Base-by-base conservation (phyloP, 2,329 filamentous ascomycete species). In the Pseudopithomyces maydicus region DNA sequence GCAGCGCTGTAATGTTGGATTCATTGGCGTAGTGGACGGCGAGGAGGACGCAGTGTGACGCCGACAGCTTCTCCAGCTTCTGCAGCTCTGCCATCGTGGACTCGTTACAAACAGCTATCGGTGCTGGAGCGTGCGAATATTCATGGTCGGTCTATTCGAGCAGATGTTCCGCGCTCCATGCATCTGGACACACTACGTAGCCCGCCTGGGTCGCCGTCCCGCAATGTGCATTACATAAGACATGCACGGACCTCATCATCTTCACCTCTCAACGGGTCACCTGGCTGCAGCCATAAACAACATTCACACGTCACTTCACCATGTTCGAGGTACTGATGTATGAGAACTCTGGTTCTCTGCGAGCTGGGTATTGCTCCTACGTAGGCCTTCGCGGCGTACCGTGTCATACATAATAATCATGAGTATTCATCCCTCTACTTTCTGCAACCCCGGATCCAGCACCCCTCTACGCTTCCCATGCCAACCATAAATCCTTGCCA, bases 21-120 rank as follows among this genome's bases (percentile, higher is more conserved):
- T 85, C 84, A 59, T 84, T 83, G 52, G 90, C 86, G 65, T 88
- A 83, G 68, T 91, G 85, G 20, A 88, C 87, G 43, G 91, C 89
- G 48, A 94, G 83, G 56, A 95, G 84, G 56, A 92, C 79, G 63
- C 88, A 85, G 73, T 92, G 90, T 55, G 88, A 82, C 48, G 86
- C 80, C 11, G 88, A 87, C 54, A 91, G 79, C 53, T 74, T 59
- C 49, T 65, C 56, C 15, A 74, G 50, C 54, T 67, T 67, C 52
- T 68, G 62, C 36, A 72, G 62, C 38, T 66, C 57, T 19, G 65
- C 61, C 71, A 74, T 74, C 8, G 48, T 49, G 8, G 20, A 15
- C 12, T 29, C 12, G n/a, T 38, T 38, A 19, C n/a, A 19, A 5
- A 17, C n/a, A 35, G 33, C 41, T 56, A 39, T 45, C 17, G 41